Evolutionary conservation across 805 yeast genomes (phyloP).

Genomic region (Peterozyma xylosa): DNA sequence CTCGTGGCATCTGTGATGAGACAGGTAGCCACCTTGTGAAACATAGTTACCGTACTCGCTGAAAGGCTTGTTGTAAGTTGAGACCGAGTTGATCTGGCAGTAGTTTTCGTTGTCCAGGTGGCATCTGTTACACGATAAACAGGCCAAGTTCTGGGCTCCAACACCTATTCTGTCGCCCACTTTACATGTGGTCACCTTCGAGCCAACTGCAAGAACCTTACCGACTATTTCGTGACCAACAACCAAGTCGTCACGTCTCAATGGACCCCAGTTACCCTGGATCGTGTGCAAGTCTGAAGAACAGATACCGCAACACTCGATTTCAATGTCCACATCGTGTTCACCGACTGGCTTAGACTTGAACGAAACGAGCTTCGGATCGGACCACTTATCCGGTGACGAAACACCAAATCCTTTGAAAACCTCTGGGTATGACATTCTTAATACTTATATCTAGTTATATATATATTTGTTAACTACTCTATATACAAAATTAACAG

Average conservation of each 20-base stretch:
- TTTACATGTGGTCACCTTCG: constrained; percentile 25
- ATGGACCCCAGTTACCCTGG: constrained; percentile 28
- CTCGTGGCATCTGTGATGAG: constrained; percentile 35
- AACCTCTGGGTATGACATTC: constrained; percentile 16
- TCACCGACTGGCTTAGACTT: constrained; percentile 18
- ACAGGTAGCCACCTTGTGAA: constrained; percentile 42
- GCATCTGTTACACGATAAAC: constrained; percentile 33
- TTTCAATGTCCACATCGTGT: constrained; percentile 34
- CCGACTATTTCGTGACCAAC: constrained; percentile 45
- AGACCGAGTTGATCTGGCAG: constrained; percentile 35
- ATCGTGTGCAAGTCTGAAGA: constrained; percentile 43
- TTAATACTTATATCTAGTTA: neutral
- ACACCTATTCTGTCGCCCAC: constrained; percentile 45
- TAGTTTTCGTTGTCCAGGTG: constrained; percentile 29
- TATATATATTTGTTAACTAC: too few species aligned
- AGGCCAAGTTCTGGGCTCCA: constrained; percentile 35
- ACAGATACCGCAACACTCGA: constrained; percentile 40
- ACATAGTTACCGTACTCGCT: constrained; percentile 31
- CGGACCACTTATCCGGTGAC: constrained; percentile 16
- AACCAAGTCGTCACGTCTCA: constrained; percentile 11
- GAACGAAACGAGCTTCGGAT: constrained; percentile 13
- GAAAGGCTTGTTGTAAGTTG: constrained; percentile 45
- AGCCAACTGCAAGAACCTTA: constrained; percentile 30
- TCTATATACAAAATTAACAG: too few species aligned
- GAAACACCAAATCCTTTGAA: constrained; percentile 21